A percentile compares a stretch with the other conserved stretches of the same genome.
These are phyloP conservation scores for Poa annua DNA, from an alignment of 176 grass and related monocot genomes.

Conservation along the genomic window DNA sequence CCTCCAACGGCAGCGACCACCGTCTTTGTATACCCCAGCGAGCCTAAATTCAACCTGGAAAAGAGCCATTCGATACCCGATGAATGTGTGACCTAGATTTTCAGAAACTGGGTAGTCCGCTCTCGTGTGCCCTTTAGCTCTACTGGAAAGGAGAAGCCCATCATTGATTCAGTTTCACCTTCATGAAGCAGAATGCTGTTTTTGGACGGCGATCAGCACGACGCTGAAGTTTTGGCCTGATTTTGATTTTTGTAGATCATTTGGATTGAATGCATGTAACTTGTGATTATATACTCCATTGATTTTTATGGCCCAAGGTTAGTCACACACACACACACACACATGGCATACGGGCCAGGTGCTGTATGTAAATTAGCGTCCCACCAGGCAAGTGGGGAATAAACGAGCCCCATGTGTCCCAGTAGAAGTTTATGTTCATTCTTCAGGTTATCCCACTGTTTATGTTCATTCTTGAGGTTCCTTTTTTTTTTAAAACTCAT, in stretches of 20 bases:
- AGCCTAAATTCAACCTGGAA: slow-evolving; percentile 69
- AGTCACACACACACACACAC: too few species aligned
- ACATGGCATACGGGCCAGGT: slow-evolving; percentile 14
- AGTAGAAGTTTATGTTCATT: slow-evolving; percentile 11
- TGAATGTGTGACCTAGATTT: slow-evolving; percentile 33
- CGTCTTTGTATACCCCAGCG: slow-evolving; percentile 88
- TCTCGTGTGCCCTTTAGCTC: neutral
- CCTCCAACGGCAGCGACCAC: slow-evolving; percentile 56
- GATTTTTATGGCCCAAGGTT: slow-evolving; percentile 39
- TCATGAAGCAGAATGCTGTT: neutral
- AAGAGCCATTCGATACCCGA: slow-evolving; percentile 45
- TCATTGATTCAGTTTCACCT: neutral
- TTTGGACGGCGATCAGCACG: neutral
- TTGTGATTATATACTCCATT: slow-evolving; percentile 44
- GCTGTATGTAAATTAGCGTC: slow-evolving; percentile 43
- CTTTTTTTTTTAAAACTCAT: too few species aligned
- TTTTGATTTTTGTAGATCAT: slow-evolving; percentile 38
- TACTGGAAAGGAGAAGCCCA: neutral
- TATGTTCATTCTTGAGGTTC: slow-evolving; percentile 16
- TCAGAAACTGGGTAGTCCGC: neutral
- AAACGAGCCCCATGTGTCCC: slow-evolving; percentile 33
- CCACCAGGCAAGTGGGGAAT: slow-evolving; percentile 46
- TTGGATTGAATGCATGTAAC: slow-evolving; percentile 55
- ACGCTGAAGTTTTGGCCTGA: slow-evolving; percentile 43
- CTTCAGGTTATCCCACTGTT: too few species aligned